Evolutionary conservation across 768 basidiomycete species (phyloP), one percentile per base, ranked within the genome.

Genomic region (Hygrophoropsis aurantiaca): DNA sequence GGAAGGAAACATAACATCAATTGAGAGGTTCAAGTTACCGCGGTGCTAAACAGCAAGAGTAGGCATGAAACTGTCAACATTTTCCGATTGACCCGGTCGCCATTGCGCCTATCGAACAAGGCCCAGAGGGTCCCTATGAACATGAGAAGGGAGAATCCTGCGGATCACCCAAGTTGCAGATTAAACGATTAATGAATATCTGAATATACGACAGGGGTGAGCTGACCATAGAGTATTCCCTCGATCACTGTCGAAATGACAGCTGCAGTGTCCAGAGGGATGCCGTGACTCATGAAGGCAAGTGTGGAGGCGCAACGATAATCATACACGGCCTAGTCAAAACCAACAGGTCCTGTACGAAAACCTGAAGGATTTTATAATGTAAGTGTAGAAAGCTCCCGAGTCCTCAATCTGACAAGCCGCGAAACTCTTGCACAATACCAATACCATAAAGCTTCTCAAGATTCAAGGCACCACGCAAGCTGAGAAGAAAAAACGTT

Each of bases 121-220:
- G 48, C 55, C 54, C 60, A 63, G 10, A 70, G 35, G 1, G 66
- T 64, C 3, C 53, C 57, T 6, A 57, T 55, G 48, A 67, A 70
- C 69, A 70, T 69, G 32, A 69, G 44, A 21, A 68, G 25, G 4
- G 67, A 70, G 45, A 69, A 66, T 0, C 69, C 69, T 70, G 42
- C 20, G 33, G 11, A 44, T 30, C 7, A 30, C 6, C 27, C 27
- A 30, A 13, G 27, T n/a, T n/a, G n/a, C n/a, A n/a, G 13, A 30
- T 30, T 30, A 13, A 7, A 38, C 6, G 36, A 6, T 38, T 38
- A 7, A 16, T 7, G 16, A 16, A 6, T 8, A 38, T 7, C 7
- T 6, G 36, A 9, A 16, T 6, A 21, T 9, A 16, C 6, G 20
- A 16, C 16, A 21, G 7, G 36, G 16, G 16, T n/a, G 11, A 5